Base-by-base conservation (phyloP, 805 yeast genomes). In the Pichia scutulata region DNA sequence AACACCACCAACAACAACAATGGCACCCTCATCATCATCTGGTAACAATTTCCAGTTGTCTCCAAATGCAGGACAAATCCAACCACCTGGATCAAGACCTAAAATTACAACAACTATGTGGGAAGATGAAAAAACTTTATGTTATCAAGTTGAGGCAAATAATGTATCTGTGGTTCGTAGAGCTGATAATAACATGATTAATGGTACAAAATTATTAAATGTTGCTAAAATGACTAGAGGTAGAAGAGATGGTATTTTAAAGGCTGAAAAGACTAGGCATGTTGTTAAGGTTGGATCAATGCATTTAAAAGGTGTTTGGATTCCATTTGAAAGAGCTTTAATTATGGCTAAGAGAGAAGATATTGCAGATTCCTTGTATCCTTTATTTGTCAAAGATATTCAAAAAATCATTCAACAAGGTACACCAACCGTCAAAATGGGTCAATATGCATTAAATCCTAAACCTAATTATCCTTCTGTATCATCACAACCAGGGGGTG, bases 261-360 rank as follows among this genome's bases (percentile, higher is more conserved):
- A 82, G 63, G 72, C 77, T 49, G 88, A 82, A 63, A 82, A 82
- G 62, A 77, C 79, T 19, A 70, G 87, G 39, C 82, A 81, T 58
- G 88, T 82, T 41, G 86, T 82, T 30, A 82, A 82, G 63, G 81
- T 82, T 60, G 88, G 88, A n/a, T 78, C 83, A 16, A 82, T 82
- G 86, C 84, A 82, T 63, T 69, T 82, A 55, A 82, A 82, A 62
- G 88, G 88, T 43, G 88, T 82, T 39, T 82, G 88, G 88, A 81
- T 82, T 47, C 88, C 88, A 7, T 82, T 82, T 63, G 87, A 82
- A 60, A 69, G 87, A 49, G 88, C 87, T 2, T 65, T 82, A 37
- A 80, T 82, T 39, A 75, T 82, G 76, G 86, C 86, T 14, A 83
- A 81, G 64, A 70, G 83, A 49, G 87, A 82, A 63, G 80, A 80